A percentile compares a stretch with the other conserved stretches of the same genome.
Evolutionary conservation across 768 basidiomycete species (phyloP).

Genomic region (Podaxis sp.): DNA sequence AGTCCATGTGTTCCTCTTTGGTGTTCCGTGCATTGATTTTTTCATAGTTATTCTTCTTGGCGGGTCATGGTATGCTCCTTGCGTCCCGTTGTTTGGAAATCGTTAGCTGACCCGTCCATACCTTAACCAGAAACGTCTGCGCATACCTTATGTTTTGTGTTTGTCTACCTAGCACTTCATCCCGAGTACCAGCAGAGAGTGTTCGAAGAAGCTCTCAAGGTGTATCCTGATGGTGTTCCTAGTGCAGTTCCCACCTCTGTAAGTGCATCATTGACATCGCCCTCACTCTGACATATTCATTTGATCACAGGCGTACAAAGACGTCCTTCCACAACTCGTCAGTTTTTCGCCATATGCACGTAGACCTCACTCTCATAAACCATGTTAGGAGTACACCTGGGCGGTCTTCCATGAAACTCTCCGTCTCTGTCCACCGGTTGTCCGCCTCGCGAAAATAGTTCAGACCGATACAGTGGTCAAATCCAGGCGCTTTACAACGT

Average conservation of each 20-base stretch:
- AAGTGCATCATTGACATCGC: slow-evolving; percentile 4
- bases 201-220: slow-evolving; percentile 30
- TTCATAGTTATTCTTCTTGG: slow-evolving; percentile 38
- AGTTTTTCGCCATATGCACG: background rate
- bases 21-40: background rate
- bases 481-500: slow-evolving; percentile 27
- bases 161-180: slow-evolving; percentile 43
- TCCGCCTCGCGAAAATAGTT: slow-evolving; percentile 31
- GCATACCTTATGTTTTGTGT: slow-evolving; percentile 37
- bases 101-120: background rate
- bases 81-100: background rate
- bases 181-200: slow-evolving; percentile 45
- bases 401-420: slow-evolving; percentile 44
- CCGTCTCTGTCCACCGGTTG: slow-evolving; percentile 34
- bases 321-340: slow-evolving; percentile 4
- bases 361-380: background rate
- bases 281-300: background rate
- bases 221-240: slow-evolving; percentile 37
- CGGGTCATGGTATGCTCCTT: slow-evolving; percentile 38
- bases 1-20: slow-evolving; percentile 11
- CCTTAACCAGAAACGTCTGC: slow-evolving; percentile 39
- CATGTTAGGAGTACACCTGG: slow-evolving; percentile 33
- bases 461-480: slow-evolving; percentile 29
- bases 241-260: slow-evolving; percentile 23
- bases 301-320: background rate